A percentile compares a stretch with the other conserved stretches of the same genome.
Evolutionary conservation across 768 basidiomycete species (phyloP).

Genomic region (Tylopilus sp.): DNA sequence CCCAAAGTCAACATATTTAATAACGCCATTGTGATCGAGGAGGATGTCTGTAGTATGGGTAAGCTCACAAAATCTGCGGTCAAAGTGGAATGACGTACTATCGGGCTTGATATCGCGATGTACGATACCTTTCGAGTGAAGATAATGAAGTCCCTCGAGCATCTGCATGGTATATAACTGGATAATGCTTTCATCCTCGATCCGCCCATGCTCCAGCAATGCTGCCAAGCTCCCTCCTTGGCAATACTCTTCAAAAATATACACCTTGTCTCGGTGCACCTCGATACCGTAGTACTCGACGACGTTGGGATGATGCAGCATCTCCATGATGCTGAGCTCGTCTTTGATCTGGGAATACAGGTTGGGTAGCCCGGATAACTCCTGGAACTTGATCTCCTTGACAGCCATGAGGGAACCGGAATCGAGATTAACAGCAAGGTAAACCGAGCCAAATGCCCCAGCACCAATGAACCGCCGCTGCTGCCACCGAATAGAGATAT

Average conservation of each 20-base stretch:
- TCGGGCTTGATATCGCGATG: conserved; percentile 99
- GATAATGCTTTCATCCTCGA: conserved; percentile 95
- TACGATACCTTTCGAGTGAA: conserved; percentile 88
- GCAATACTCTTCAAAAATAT: conserved; percentile 98
- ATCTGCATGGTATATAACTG: conserved; percentile 97
- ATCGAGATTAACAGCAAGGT: conserved; percentile 94
- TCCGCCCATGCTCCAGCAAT: conserved; percentile 86
- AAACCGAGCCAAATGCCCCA: conserved; percentile 99
- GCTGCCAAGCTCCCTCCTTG: conserved; percentile 91
- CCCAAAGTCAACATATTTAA: conserved; percentile 97
- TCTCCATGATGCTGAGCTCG: conserved; percentile 96
- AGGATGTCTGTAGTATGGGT: conserved; percentile 72
- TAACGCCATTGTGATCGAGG: conserved; percentile 82
- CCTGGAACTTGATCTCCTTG: conserved; percentile 98
- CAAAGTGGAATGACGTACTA: conserved; percentile 54
- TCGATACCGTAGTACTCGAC: conserved; percentile 99
- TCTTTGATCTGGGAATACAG: conserved; percentile 92
- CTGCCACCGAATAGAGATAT: conserved; percentile 96
- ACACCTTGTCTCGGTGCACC: conserved; percentile 97
- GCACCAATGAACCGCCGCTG: conserved; percentile 97
- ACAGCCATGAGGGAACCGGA: conserved; percentile 97
- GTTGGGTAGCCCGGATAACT: conserved; percentile 81
- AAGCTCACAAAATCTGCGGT: conserved; percentile 3
- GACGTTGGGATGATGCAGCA: conserved; percentile 95
- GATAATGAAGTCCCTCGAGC: conserved; percentile 89